Evolutionary conservation across 495 filamentous ascomycete genomes (phyloP).

Genomic region (Opeltia flavorubescens): DNA sequence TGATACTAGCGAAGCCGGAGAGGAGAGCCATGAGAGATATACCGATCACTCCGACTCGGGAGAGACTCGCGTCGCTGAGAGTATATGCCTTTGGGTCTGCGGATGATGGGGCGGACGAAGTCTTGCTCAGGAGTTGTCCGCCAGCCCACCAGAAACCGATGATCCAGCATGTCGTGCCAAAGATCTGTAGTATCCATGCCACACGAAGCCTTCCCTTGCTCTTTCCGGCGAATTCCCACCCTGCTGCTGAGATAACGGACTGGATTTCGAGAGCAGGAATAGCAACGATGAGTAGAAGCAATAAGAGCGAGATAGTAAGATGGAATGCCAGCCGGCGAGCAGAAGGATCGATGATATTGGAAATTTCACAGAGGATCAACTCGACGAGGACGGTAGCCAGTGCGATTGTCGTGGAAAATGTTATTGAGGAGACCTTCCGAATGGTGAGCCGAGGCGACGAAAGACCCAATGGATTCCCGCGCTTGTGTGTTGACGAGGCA

Average conservation of each 20-base stretch:
- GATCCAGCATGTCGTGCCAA: constrained; percentile 47
- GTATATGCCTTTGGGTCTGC: constrained; percentile 23
- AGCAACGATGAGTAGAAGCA: constrained; percentile 50
- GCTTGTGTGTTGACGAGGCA: constrained; percentile 19
- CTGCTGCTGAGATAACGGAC: constrained; percentile 43
- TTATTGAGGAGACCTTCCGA: constrained; percentile 26
- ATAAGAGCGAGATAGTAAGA: constrained; percentile 47
- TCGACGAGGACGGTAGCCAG: constrained; percentile 60
- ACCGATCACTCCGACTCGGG: constrained; percentile 66
- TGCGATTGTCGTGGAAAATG: constrained; percentile 59
- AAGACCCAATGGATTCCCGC: constrained; percentile 13
- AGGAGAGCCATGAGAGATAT: constrained; percentile 70
- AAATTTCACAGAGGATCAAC: constrained; percentile 65
- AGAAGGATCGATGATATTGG: constrained; percentile 47
- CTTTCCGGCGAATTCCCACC: constrained; percentile 40
- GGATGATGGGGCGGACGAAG: constrained; percentile 17
- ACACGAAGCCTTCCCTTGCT: constrained; percentile 30
- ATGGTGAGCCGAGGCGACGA: constrained; percentile 6
- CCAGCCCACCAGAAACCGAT: constrained; percentile 62
- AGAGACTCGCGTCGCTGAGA: constrained; percentile 58
- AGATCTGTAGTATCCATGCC: constrained; percentile 44
- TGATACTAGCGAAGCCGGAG: constrained; percentile 70
- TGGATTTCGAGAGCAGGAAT: constrained; percentile 62
- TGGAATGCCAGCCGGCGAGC: constrained; percentile 48
- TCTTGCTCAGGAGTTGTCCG: constrained; percentile 40